phyloP scores from a whole-genome alignment of 2,329 filamentous ascomycete genomes.

The Magnaporthiopsis rhizophila region DNA sequence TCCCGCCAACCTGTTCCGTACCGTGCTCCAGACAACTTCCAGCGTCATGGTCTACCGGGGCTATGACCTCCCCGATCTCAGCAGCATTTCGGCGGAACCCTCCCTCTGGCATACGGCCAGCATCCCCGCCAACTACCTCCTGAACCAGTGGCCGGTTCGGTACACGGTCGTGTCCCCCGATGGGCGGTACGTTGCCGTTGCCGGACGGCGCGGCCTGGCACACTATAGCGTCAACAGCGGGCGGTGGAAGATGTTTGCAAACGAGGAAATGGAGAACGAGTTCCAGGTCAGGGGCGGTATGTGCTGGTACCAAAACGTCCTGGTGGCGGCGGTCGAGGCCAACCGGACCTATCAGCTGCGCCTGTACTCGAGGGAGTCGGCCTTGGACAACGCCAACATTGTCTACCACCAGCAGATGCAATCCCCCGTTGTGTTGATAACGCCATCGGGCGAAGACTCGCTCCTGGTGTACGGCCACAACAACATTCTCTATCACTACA shows the following conservation, averaged over 20 bases:
- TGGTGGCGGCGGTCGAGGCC: constrained; percentile 87
- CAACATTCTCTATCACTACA: constrained; percentile 89
- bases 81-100: constrained; percentile 83
- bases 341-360: constrained; percentile 76
- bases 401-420: constrained; percentile 72
- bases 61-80: constrained; percentile 84
- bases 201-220: constrained; percentile 82
- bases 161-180: constrained; percentile 83
- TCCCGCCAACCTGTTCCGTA: constrained; percentile 81
- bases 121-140: constrained; percentile 74
- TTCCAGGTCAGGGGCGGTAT: constrained; percentile 92
- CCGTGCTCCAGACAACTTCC: constrained; percentile 79
- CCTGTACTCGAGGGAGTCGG: constrained; percentile 82
- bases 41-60: constrained; percentile 89
- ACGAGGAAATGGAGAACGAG: constrained; percentile 72
- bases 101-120: constrained; percentile 93
- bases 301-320: constrained; percentile 97
- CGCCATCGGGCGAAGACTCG: constrained; percentile 86
- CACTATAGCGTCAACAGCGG: constrained; percentile 95
- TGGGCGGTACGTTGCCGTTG: constrained; percentile 90
- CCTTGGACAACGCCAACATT: constrained; percentile 63
- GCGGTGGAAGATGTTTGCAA: constrained; percentile 90
- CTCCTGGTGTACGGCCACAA: constrained; percentile 95
- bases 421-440: constrained; percentile 81
- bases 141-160: constrained; percentile 89